phyloP scores from a whole-genome alignment of 2,329 filamentous ascomycete genomes.

The Colletotrichum sp. region DNA sequence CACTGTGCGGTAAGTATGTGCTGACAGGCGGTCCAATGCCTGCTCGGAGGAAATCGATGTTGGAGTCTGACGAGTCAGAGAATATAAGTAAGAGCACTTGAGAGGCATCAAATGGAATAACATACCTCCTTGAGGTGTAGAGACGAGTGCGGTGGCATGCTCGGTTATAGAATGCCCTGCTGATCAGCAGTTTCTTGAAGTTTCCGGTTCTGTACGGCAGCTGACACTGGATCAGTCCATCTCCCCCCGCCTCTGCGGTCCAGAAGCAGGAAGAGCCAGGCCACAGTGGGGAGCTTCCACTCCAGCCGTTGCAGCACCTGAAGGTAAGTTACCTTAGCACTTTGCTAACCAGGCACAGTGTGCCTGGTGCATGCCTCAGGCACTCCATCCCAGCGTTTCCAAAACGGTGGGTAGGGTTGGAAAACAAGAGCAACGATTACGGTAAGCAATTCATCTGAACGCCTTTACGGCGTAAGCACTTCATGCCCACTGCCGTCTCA shows the following conservation, averaged over 20 bases:
- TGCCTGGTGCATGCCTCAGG: not conserved
- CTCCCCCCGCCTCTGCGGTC: not conserved
- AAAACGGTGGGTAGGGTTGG: not conserved
- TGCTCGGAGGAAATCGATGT: not conserved
- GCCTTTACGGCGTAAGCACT: not conserved
- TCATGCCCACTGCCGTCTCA: not conserved
- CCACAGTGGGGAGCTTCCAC: not conserved
- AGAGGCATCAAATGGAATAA: not conserved
- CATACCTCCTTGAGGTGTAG: not conserved
- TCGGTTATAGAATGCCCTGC: not conserved
- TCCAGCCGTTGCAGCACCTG: not conserved
- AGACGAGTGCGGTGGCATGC: not conserved
- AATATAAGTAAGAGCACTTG: not conserved
- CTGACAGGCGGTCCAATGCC: not conserved
- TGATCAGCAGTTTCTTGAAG: not conserved
- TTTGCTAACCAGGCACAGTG: no score
- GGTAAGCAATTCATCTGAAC: not conserved
- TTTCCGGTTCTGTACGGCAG: not conserved
- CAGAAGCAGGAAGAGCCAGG: not conserved
- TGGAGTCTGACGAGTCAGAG: not conserved
- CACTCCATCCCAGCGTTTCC: not conserved
- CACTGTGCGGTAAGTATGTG: not conserved
- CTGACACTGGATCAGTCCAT: conserved; percentile 6
- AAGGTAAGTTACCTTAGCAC: no score
- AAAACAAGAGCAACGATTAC: no score